Percentiles rank a stretch among this genome's conserved stretches.
These are phyloP conservation scores for Curvularia verruculosa DNA, from an alignment of 2,329 filamentous ascomycete genomes.

Conservation along the genomic window DNA sequence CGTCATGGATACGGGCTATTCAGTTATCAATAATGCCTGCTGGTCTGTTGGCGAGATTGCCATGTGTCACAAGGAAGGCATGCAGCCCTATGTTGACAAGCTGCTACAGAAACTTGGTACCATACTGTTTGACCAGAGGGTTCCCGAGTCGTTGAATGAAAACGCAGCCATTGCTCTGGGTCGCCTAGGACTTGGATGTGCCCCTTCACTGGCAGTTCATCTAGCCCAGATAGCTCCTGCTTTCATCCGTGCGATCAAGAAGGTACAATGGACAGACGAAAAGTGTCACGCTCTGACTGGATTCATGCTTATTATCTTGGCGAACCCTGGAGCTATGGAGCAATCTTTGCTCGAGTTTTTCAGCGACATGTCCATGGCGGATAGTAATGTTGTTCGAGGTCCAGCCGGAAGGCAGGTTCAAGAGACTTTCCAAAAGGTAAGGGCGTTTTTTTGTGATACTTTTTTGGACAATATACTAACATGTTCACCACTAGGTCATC, in stretches of 20 bases:
- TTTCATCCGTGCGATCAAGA: slow-evolving; percentile 81
- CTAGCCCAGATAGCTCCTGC: slow-evolving; percentile 79
- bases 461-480: slow-evolving; percentile 19
- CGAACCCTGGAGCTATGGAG: slow-evolving; percentile 92
- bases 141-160: slow-evolving; percentile 86
- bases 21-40: slow-evolving; percentile 96
- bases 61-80: slow-evolving; percentile 72
- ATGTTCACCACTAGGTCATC: slow-evolving; percentile 52
- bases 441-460: slow-evolving; percentile 30
- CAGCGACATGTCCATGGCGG: slow-evolving; percentile 76
- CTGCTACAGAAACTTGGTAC: slow-evolving; percentile 78
- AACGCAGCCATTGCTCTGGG: slow-evolving; percentile 95
- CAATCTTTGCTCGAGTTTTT: slow-evolving; percentile 83
- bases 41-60: slow-evolving; percentile 96
- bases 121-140: slow-evolving; percentile 83
- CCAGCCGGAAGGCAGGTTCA: slow-evolving; percentile 68
- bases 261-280: slow-evolving; percentile 87
- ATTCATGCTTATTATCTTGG: slow-evolving; percentile 81
- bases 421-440: slow-evolving; percentile 70
- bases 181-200: slow-evolving; percentile 79
- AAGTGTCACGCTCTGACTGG: slow-evolving; percentile 93
- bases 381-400: slow-evolving; percentile 60
- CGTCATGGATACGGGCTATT: slow-evolving; percentile 82
- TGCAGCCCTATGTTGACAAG: slow-evolving; percentile 77
- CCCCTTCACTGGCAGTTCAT: slow-evolving; percentile 76